Evolutionary conservation across 179 eudicot genomes (phyloP), one percentile per base, ranked within the genome.

Genomic region (Gypsophila paniculata): DNA sequence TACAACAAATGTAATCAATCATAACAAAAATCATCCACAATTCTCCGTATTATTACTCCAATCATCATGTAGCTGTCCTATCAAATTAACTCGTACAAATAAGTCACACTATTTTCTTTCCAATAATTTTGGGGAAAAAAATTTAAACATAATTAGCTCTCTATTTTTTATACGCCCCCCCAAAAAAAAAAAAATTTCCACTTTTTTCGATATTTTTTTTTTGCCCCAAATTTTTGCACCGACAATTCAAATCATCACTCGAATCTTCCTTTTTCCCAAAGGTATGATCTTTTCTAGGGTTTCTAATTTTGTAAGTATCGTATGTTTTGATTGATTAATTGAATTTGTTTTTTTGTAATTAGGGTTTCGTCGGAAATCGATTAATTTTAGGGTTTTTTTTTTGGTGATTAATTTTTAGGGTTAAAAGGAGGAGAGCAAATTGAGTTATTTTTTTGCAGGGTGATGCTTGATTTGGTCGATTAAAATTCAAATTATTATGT

Each of bases 401-500:
- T 62, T 51, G 21, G 10, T 12, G 15, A 22, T 48, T 5, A 75
- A 75, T 66, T 71, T 79, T 70, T 59, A 75, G 79, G 76, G 67
- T 32, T 59, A 46, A 68, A 57, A 4, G 61, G 42, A 63, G 60
- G 73, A 26, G 70, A 49, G 46, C 19, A 23, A 8, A 62, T 29
- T 29, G 34, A 4, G 34, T n/a, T n/a, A 18, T 60, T 12, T 19
- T 51, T 44, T 73, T 38, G 65, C 14, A 26, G 23, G 65, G 71
- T 75, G 69, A 75, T 68, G 77, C 66, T 60, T 66, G 46, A n/a
- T 58, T 58, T 60, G 54, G 23, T 23, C 26, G 39, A 49, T 23
- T 32, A 39, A 67, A 67, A 55, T 29, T 29, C 62, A 19, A 34
- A 18, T 22, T 61, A 71, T 75, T 17, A 90, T 91, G 97, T 91